Evolutionary conservation across 305 asterid genomes (phyloP).

Genomic region (Striga hermonthica): DNA sequence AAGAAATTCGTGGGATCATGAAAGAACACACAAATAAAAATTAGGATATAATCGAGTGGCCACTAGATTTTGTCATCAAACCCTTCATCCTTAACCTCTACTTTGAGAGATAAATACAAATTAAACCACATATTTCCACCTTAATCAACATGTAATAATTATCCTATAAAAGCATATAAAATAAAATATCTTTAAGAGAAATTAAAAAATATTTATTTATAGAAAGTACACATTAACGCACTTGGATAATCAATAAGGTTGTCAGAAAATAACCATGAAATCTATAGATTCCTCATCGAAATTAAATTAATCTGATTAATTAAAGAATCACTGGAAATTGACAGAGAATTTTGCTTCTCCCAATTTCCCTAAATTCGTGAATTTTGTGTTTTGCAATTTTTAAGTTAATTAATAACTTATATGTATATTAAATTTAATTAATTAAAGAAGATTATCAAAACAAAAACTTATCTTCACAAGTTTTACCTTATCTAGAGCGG

Average conservation of each 20-base stretch:
- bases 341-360: slow-evolving; percentile 1
- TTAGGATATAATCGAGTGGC: slow-evolving; percentile 34
- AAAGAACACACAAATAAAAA: background rate
- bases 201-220: slow-evolving; percentile 12
- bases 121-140: slow-evolving; percentile 44
- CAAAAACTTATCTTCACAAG: no score
- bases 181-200: slow-evolving; percentile 1
- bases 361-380: background rate
- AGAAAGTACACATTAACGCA: slow-evolving; percentile 22
- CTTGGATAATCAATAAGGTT: slow-evolving; percentile 30
- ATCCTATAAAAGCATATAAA: background rate
- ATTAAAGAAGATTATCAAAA: no score
- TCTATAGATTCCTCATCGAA: slow-evolving; percentile 42
- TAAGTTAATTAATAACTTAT: background rate
- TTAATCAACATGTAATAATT: slow-evolving; percentile 24
- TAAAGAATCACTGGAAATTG: background rate
- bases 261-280: slow-evolving; percentile 41
- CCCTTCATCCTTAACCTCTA: slow-evolving; percentile 42
- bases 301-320: slow-evolving; percentile 11
- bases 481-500: no score
- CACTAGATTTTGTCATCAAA: slow-evolving; percentile 55
- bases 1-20: background rate
- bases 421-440: no score
- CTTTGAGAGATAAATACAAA: slow-evolving; percentile 33
- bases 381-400: background rate